These are phyloP conservation scores for Alternaria sp. DNA, from an alignment of 2,329 filamentous ascomycete genomes.

Conservation along the genomic window DNA sequence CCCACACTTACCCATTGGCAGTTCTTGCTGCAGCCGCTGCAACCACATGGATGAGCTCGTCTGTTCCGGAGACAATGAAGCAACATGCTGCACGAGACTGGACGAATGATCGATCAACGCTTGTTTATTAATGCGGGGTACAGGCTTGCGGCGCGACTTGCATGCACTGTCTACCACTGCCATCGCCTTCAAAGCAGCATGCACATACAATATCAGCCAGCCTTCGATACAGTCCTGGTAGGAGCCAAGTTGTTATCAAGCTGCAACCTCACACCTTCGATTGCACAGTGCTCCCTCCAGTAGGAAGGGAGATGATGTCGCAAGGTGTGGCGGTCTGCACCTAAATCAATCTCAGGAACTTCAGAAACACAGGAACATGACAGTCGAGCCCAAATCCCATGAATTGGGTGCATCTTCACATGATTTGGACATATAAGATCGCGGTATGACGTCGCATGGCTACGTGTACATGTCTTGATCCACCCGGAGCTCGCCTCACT, in stretches of 20 bases:
- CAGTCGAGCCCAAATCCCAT: neutral
- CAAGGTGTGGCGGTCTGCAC: neutral
- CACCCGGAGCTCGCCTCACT: neutral
- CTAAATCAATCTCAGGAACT: neutral
- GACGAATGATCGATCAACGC: conserved; percentile 35
- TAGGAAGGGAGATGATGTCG: neutral
- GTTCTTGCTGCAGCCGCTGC: conserved; percentile 5
- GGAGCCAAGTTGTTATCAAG: neutral
- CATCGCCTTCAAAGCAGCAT: conserved; percentile 1
- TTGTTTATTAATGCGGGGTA: conserved; percentile 36
- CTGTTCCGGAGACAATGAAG: conserved; percentile 23
- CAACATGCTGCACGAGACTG: conserved; percentile 33
- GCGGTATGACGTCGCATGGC: neutral
- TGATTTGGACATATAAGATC: neutral
- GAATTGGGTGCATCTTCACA: neutral
- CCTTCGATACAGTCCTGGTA: neutral
- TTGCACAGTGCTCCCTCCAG: neutral
- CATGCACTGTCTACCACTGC: conserved; percentile 6
- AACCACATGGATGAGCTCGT: conserved; percentile 9
- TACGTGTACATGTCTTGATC: conserved; percentile 2
- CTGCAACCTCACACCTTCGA: neutral
- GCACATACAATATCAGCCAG: conserved; percentile 1
- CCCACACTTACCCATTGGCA: conserved; percentile 24
- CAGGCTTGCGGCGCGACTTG: conserved; percentile 19
- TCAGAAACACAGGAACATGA: neutral